A percentile compares a stretch with the other conserved stretches of the same genome.
Conservation (phyloP, 805 yeast genomes). For the Candida broadrunensis region DNA sequence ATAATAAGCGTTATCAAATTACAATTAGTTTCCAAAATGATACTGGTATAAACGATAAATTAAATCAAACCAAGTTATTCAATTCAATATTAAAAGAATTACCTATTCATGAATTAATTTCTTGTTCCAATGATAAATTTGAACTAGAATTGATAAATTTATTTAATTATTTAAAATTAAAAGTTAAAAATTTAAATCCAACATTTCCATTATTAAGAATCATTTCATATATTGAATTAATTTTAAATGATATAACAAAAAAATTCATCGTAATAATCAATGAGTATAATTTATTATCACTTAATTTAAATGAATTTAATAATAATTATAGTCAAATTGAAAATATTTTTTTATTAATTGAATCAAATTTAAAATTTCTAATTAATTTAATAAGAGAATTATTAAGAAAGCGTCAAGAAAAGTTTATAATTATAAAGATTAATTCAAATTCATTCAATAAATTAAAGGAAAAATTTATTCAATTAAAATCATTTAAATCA, state of each 20-base stretch:
- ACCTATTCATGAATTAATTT: constrained; percentile 56
- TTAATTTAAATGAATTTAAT: constrained; percentile 33
- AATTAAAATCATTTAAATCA: constrained; percentile 44
- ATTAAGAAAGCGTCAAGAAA: constrained; percentile 68
- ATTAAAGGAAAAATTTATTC: constrained; percentile 42
- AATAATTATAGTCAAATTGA: constrained; percentile 15
- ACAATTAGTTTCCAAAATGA: constrained; percentile 72
- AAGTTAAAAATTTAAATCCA: constrained; percentile 45
- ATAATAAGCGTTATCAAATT: constrained; percentile 77
- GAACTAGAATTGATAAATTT: constrained; percentile 42
- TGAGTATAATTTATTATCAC: constrained; percentile 45
- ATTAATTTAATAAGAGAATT: constrained; percentile 69
- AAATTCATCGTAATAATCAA: constrained; percentile 36
- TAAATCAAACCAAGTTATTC: constrained; percentile 50
- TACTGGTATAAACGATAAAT: constrained; percentile 59
- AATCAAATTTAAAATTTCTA: constrained; percentile 59
- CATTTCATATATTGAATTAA: constrained; percentile 59
- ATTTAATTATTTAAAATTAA: constrained; percentile 58
- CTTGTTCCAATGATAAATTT: constrained; percentile 28
- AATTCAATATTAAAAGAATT: constrained; percentile 66
- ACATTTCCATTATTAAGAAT: constrained; percentile 64
- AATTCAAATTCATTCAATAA: constrained; percentile 33
- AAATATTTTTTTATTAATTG: constrained; percentile 49
- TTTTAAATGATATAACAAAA: constrained; percentile 54
- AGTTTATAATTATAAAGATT: constrained; percentile 62